Percentiles rank a stretch among this genome's conserved stretches.
Evolutionary conservation across 345 rosid genomes (phyloP).

Genomic region (Cardamine resedifolia): DNA sequence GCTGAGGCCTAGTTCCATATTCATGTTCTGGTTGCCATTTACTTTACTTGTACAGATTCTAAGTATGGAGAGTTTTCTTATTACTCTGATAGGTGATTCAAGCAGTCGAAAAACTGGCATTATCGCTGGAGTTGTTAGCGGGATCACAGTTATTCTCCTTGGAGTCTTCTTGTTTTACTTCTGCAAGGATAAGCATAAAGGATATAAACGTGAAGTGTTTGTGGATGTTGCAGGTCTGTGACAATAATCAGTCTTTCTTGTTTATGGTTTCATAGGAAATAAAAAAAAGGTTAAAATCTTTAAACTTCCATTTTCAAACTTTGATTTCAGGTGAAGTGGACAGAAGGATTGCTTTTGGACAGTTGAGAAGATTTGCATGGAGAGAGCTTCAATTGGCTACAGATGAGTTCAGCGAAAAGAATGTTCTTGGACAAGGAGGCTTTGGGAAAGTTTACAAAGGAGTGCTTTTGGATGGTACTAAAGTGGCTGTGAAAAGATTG

Average conservation of each 20-base stretch:
- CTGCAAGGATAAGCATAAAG: conserved; percentile 64
- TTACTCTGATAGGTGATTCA: conserved; percentile 52
- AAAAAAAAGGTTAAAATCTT: neutral
- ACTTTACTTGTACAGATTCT: neutral
- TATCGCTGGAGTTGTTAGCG: conserved; percentile 73
- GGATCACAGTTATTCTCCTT: conserved; percentile 49
- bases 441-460: conserved; percentile 52
- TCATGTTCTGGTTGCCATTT: neutral
- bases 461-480: conserved; percentile 35
- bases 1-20: neutral
- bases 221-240: conserved; percentile 88
- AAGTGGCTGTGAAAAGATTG: conserved; percentile 43
- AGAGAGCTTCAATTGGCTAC: conserved; percentile 89
- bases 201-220: conserved; percentile 69
- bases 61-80: conserved; percentile 1
- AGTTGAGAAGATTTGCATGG: conserved; percentile 92
- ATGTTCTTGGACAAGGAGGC: conserved; percentile 47
- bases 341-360: conserved; percentile 94
- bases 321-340: conserved; percentile 82
- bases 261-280: neutral
- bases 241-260: neutral
- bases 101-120: conserved; percentile 61
- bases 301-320: conserved; percentile 1
- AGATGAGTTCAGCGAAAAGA: conserved; percentile 43
- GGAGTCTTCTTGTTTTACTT: conserved; percentile 54